Conservation (phyloP, 306 rosid species). For the Pachyrhizus erosus region DNA sequence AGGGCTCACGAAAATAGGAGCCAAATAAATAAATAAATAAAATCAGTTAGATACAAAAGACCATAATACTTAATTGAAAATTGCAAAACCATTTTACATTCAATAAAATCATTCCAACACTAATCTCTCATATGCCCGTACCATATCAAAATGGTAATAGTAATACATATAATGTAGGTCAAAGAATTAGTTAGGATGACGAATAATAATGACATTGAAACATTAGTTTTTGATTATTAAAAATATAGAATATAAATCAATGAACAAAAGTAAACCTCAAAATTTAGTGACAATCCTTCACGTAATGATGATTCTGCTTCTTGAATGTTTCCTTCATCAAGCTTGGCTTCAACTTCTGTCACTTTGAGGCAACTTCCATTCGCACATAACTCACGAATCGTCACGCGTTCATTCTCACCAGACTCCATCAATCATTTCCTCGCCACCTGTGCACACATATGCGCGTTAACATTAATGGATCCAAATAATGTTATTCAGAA, state of each 20-base stretch:
- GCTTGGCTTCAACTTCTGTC: conserved; percentile 78
- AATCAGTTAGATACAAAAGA: background rate
- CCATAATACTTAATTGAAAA: background rate
- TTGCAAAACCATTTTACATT: background rate
- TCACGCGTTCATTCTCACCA: conserved; percentile 43
- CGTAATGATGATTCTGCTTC: conserved; percentile 86
- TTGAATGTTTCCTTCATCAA: conserved; percentile 89
- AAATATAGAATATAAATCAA: too few species aligned
- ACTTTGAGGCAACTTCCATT: conserved; percentile 72
- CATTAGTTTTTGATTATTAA: too few species aligned
- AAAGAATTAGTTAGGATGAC: background rate
- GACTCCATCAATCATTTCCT: conserved; percentile 65
- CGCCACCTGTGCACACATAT: background rate
- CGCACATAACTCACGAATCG: conserved; percentile 61
- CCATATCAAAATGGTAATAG: background rate
- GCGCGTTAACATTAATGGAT: conserved; percentile 4
- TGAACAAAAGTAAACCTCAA: conserved; percentile 69
- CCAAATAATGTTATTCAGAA: background rate
- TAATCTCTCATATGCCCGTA: background rate
- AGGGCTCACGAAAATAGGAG: too few species aligned
- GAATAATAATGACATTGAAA: background rate
- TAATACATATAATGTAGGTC: background rate
- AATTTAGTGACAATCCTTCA: conserved; percentile 88
- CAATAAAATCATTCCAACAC: background rate
- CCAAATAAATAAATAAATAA: background rate